These are phyloP conservation scores for Phialophora chinensis DNA, from an alignment of 2,329 filamentous ascomycete species.

Conservation along the genomic window DNA sequence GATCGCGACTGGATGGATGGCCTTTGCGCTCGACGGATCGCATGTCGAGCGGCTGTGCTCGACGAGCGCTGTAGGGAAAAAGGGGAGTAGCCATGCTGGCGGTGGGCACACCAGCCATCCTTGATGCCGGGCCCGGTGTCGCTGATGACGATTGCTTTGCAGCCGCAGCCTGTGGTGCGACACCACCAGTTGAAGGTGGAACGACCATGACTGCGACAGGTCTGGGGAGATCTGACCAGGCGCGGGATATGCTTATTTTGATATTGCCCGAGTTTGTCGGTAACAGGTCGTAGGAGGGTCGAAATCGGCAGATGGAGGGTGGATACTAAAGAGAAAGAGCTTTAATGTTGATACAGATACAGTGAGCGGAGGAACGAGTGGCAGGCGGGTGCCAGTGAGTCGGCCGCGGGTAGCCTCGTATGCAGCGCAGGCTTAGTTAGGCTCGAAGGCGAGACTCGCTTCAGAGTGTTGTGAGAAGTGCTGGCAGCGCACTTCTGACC, in stretches of 20 bases:
- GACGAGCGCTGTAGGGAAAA: constrained; percentile 68
- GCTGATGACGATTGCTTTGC: constrained; percentile 34
- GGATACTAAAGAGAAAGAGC: background rate
- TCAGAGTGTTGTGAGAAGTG: constrained; percentile 29
- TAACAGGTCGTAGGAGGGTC: background rate
- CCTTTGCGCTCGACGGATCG: constrained; percentile 90
- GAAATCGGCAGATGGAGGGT: constrained; percentile 12
- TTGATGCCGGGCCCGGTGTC: constrained; percentile 36
- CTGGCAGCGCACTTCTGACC: constrained; percentile 25
- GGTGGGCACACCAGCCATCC: constrained; percentile 51
- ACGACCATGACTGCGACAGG: constrained; percentile 50
- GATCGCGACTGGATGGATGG: constrained; percentile 76
- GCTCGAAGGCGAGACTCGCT: background rate
- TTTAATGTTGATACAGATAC: constrained; percentile 14
- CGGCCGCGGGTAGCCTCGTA: constrained; percentile 31
- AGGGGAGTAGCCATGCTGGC: constrained; percentile 53
- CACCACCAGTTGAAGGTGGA: constrained; percentile 51
- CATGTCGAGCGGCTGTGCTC: constrained; percentile 76
- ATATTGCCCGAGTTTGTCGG: background rate
- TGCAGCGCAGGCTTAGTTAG: constrained; percentile 22
- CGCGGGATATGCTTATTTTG: constrained; percentile 12
- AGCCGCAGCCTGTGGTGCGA: constrained; percentile 35
- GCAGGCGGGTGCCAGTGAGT: constrained; percentile 20
- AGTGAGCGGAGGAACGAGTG: constrained; percentile 32
- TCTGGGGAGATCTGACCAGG: constrained; percentile 6